Evolutionary conservation across 1,284 basidiomycete genomes (phyloP), one percentile per base, ranked within the genome.

Genomic region (Naganishia sp.): DNA sequence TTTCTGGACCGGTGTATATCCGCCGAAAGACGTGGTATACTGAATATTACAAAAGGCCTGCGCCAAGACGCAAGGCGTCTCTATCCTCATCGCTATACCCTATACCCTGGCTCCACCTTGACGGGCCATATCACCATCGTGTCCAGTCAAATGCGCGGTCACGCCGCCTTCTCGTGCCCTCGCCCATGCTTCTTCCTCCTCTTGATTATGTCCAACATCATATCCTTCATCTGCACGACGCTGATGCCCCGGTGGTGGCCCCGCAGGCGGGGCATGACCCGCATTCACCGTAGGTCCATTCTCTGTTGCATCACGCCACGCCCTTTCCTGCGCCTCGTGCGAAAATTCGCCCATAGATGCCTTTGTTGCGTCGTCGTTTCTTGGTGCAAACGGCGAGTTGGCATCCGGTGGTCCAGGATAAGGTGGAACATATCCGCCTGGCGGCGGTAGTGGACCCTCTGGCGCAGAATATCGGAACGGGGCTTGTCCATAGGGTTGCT

Each of bases 101-200:
- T 50, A 64, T 11, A 65, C 55, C 46, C 64, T 56, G 45, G 33
- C 55, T 16, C 64, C 64, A 18, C 64, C 64, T 42, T 65, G 64
- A 36, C 64, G 33, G 2, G 23, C 21, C 21, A 31, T 48, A 64
- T 64, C 45, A 31, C n/a, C 49, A 10, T 28, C 63, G 21, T 21
- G 21, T 18, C 75, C 74, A 10, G 76, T 77, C 55, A 76, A 56
- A 69, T 77, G 75, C 2, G 75, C 77, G 2, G 77, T 78, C 18
- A 73, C 72, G 7, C 75, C 76, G 15, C 67, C 55, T 5, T 64
- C 66, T 49, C 69, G 55, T 6, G 76, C 75, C 42, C 73, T 55
- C n/a, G 69, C 67, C 76, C 76, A 78, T 11, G 76, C 76, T 33
- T 77, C 75, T 13, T 78, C 76, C 55, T 77, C 73, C 55, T 68